Conservation (phyloP, 2,329 filamentous ascomycete species). For the Ophiosphaerella narmari region DNA sequence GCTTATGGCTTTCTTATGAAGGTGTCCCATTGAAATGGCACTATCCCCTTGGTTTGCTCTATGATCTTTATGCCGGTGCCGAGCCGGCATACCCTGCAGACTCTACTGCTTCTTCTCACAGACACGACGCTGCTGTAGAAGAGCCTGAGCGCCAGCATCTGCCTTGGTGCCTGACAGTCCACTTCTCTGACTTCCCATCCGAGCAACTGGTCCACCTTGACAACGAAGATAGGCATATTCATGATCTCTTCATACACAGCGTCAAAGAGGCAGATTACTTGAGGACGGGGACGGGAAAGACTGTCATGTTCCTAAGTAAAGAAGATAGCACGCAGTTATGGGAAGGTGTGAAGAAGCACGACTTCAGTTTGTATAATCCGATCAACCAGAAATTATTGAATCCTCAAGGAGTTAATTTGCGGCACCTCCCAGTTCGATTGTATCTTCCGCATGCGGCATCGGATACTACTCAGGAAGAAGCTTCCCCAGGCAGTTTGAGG, state of each 20-base stretch:
- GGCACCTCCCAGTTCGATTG: constrained; percentile 83
- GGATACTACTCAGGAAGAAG: constrained; percentile 23
- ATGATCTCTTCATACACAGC: constrained; percentile 70
- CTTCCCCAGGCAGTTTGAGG: constrained; percentile 48
- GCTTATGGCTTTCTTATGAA: constrained; percentile 70
- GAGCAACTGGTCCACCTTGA: constrained; percentile 64
- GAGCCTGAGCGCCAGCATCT: constrained; percentile 33
- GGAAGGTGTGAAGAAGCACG: constrained; percentile 77
- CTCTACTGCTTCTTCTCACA: constrained; percentile 11
- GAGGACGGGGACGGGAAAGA: constrained; percentile 83
- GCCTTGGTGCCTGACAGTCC: constrained; percentile 67
- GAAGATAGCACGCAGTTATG: constrained; percentile 82
- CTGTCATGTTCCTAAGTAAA: constrained; percentile 87
- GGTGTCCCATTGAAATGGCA: constrained; percentile 73
- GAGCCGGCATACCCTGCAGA: constrained; percentile 49
- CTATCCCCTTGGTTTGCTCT: constrained; percentile 70
- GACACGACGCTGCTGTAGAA: constrained; percentile 21
- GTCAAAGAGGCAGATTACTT: constrained; percentile 86
- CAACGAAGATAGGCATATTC: constrained; percentile 58
- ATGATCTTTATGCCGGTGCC: constrained; percentile 68
- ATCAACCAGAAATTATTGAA: constrained; percentile 80
- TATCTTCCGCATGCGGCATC: constrained; percentile 68
- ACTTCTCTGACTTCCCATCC: constrained; percentile 63
- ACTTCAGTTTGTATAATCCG: constrained; percentile 72
- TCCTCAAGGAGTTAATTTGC: constrained; percentile 67